phyloP scores from a whole-genome alignment of 169 alveolate species.

The Plasmodium falciparum region DNA sequence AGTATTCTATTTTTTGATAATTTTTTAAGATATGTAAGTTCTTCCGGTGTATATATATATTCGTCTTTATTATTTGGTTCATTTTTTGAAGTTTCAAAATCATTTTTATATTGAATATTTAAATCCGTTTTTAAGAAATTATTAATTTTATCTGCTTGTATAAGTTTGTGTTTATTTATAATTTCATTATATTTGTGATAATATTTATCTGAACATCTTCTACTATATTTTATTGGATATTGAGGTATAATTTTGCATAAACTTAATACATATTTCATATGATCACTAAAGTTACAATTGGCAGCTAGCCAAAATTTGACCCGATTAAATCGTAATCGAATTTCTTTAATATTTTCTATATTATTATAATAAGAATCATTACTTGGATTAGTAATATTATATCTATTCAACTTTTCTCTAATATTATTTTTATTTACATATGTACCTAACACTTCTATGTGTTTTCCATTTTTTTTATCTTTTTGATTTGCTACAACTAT shows the following conservation, averaged over 20 bases:
- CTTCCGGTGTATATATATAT: slow-evolving; percentile 72
- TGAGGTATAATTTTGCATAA: slow-evolving; percentile 74
- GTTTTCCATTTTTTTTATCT: slow-evolving; percentile 92
- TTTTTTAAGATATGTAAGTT: slow-evolving; percentile 70
- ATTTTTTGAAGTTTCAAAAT: slow-evolving; percentile 20
- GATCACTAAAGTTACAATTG: slow-evolving; percentile 85
- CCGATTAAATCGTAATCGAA: slow-evolving; percentile 89
- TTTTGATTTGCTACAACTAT: slow-evolving; percentile 91
- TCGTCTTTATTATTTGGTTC: slow-evolving; percentile 56
- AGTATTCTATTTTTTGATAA: slow-evolving; percentile 64
- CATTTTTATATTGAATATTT: slow-evolving; percentile 61
- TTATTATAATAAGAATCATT: slow-evolving; percentile 75
- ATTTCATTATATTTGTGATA: slow-evolving; percentile 65
- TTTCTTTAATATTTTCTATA: slow-evolving; percentile 84
- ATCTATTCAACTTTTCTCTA: slow-evolving; percentile 79
- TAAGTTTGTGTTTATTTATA: slow-evolving; percentile 63
- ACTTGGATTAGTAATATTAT: slow-evolving; percentile 82
- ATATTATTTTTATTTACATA: slow-evolving; percentile 80
- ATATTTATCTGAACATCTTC: slow-evolving; percentile 71
- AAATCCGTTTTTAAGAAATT: slow-evolving; percentile 66
- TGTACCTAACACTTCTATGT: slow-evolving; percentile 90
- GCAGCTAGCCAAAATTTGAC: slow-evolving; percentile 91
- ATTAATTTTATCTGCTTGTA: slow-evolving; percentile 70
- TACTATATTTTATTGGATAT: slow-evolving; percentile 64
- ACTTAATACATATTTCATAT: slow-evolving; percentile 70